Evolutionary conservation across 2,329 filamentous ascomycete species (phyloP).

Genomic region (Thermothelomyces thermophilus): DNA sequence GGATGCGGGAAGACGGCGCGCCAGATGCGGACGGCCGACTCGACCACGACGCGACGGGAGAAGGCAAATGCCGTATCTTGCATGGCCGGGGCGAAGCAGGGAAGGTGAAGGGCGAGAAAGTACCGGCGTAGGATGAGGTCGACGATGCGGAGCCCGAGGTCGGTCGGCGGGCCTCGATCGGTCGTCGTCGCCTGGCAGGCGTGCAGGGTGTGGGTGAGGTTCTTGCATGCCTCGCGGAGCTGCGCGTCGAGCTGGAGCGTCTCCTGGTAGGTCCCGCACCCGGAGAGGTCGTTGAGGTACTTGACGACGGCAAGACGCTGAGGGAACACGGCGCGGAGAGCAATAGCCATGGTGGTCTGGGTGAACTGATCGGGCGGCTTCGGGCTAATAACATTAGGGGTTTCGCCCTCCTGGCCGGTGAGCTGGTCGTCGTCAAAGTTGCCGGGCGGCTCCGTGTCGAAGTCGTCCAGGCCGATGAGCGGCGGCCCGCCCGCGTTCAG

Average conservation of each 20-base stretch:
- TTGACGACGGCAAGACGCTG: conserved; percentile 33
- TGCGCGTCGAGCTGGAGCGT: conserved; percentile 39
- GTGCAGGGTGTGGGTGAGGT: conserved; percentile 32
- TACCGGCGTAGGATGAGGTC: conserved; percentile 50
- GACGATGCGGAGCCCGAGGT: conserved; percentile 39
- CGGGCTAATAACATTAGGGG: conserved; percentile 22
- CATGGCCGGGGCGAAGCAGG: conserved; percentile 39
- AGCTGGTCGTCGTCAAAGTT: conserved; percentile 48
- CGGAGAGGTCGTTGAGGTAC: conserved; percentile 24
- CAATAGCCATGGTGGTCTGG: conserved; percentile 35
- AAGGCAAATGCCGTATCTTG: conserved; percentile 42
- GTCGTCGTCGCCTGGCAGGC: conserved; percentile 19
- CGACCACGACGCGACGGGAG: conserved; percentile 42
- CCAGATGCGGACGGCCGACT: conserved; percentile 44
- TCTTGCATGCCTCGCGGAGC: conserved; percentile 38
- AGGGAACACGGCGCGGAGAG: conserved; percentile 37
- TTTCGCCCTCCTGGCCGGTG: conserved; percentile 19
- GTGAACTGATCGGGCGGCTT: conserved; percentile 35
- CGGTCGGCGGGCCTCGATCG: too few relatives aligned
- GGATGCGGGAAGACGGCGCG: conserved; percentile 30
- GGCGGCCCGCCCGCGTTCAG: conserved; percentile 41
- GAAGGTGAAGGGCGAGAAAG: conserved; percentile 49
- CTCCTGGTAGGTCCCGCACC: conserved; percentile 36
- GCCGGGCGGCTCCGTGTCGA: conserved; percentile 41
- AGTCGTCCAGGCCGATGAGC: conserved; percentile 38